Base-by-base conservation (phyloP, 768 basidiomycete genomes). In the Hygrophorus russula region DNA sequence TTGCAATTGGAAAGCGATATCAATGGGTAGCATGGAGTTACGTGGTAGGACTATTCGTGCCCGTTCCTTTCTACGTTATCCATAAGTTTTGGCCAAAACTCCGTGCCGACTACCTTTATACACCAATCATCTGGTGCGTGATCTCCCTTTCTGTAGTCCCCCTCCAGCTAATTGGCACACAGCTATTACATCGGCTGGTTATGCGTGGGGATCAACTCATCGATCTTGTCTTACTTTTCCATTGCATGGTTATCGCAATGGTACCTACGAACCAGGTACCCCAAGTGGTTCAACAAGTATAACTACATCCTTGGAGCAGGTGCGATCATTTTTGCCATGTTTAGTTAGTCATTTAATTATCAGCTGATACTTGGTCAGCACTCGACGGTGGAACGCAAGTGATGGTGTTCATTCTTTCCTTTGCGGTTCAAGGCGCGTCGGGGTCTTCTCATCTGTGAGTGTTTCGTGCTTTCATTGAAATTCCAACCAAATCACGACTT, bases 271-370 rank as follows among this genome's bases (percentile, higher is more conserved):
- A 67, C 59, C 31, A 69, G 71, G 46, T 63, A 77, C 45, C 76
- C 82, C 1, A 68, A 69, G 11, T 85, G 80, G 80, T 84, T 79
- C 59, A 70, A 72, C 52, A 68, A 66, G 51, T 79, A 79, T 56
- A 80, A 82, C 53, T 80, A 79, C 52, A 72, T 80, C 31, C 58
- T 82, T 3, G 78, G 77, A 20, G 82, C 78, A n/a, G n/a, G n/a
- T n/a, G n/a, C n/a, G n/a, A n/a, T 32, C 31, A 32, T 33, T 17
- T n/a, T 36, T 44, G n/a, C n/a, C 38, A 17, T 30, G 24, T 31
- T 13, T 1, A 19, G 4, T 12, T 32, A 32, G 9, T 14, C 31
- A 12, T 30, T 9, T 43, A 9, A n/a, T 8, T 6, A 19, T 32
- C 7, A 28, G 11, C 18, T n/a, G n/a, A 2, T 17, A 13, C 1